Evolutionary conservation across 1,284 basidiomycete genomes (phyloP).

Genomic region (Leccinum pachyderme): DNA sequence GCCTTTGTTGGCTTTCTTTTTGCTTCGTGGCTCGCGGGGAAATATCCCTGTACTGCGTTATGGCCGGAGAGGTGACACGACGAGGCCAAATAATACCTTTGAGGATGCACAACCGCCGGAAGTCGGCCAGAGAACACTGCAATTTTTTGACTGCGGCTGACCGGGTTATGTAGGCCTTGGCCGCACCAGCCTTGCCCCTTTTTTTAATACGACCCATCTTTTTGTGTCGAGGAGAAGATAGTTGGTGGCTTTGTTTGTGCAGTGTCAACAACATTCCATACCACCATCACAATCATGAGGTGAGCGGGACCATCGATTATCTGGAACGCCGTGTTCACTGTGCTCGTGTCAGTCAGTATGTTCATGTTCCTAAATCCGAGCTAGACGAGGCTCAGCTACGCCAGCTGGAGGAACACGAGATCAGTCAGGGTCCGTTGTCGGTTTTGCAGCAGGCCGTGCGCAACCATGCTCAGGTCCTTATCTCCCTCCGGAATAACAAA

Average conservation of each 20-base stretch:
- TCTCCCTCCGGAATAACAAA: constrained; percentile 98
- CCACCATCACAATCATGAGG: constrained; percentile 26
- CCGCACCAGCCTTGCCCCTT: constrained; percentile 90
- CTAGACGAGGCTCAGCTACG: constrained; percentile 96
- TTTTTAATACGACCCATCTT: constrained; percentile 86
- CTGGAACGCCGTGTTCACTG: constrained; percentile 5
- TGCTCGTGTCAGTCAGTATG: constrained; percentile 76
- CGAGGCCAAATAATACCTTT: constrained; percentile 67
- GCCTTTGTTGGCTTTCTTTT: constrained; percentile 97
- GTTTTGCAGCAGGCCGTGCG: constrained; percentile 97
- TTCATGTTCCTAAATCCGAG: constrained; percentile 95
- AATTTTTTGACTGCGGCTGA: constrained; percentile 90
- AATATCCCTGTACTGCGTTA: constrained; percentile 75
- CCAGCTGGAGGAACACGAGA: constrained; percentile 95
- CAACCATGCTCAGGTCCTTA: constrained; percentile 97
- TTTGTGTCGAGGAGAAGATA: background rate
- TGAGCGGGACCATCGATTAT: constrained; percentile 15
- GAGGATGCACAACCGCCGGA: constrained; percentile 94
- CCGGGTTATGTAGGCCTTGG: constrained; percentile 93
- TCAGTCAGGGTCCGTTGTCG: constrained; percentile 95
- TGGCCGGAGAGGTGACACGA: constrained; percentile 1
- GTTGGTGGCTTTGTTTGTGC: constrained; percentile 27
- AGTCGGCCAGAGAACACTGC: constrained; percentile 96
- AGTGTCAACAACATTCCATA: constrained; percentile 25
- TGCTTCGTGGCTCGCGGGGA: constrained; percentile 90